These are phyloP conservation scores for Candida tetrigidarum DNA, from an alignment of 1,139 yeast genomes.

Conservation along the genomic window DNA sequence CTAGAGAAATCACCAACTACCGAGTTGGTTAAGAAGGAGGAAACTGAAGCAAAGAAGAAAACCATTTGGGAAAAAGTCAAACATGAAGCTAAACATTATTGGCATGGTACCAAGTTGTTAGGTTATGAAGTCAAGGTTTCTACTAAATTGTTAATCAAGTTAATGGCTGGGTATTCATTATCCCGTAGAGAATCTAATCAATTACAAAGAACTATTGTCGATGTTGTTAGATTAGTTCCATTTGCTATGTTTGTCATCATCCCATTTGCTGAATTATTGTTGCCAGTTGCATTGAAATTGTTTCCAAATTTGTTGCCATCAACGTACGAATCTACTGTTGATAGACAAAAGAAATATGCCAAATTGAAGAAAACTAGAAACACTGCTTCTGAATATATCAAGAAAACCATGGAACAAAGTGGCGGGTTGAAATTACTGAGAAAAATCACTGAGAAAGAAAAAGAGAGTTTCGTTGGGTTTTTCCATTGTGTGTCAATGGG, in stretches of 20 bases:
- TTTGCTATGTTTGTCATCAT: conserved; percentile 88
- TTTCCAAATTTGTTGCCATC: conserved; percentile 96
- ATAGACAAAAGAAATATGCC: conserved; percentile 70
- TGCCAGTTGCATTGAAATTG: conserved; percentile 86
- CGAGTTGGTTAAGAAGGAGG: conserved; percentile 12
- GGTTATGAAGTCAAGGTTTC: conserved; percentile 91
- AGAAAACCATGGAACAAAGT: conserved; percentile 70
- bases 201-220: conserved; percentile 84
- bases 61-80: conserved; percentile 86
- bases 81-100: conserved; percentile 88
- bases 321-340: conserved; percentile 82
- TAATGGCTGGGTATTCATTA: conserved; percentile 89
- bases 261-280: conserved; percentile 91
- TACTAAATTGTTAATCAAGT: conserved; percentile 76
- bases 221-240: conserved; percentile 87
- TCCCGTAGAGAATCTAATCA: conserved; percentile 92
- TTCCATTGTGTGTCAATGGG: conserved; percentile 66
- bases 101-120: conserved; percentile 94
- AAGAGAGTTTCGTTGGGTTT: conserved; percentile 77
- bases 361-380: conserved; percentile 77
- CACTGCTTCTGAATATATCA: conserved; percentile 74
- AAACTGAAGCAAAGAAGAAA: conserved; percentile 34
- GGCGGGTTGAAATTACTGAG: conserved; percentile 66
- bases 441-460: conserved; percentile 73
- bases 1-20: conserved; percentile 12